These are phyloP conservation scores for Sonneratia caseolaris DNA, from an alignment of 345 rosid genomes.

Conservation along the genomic window DNA sequence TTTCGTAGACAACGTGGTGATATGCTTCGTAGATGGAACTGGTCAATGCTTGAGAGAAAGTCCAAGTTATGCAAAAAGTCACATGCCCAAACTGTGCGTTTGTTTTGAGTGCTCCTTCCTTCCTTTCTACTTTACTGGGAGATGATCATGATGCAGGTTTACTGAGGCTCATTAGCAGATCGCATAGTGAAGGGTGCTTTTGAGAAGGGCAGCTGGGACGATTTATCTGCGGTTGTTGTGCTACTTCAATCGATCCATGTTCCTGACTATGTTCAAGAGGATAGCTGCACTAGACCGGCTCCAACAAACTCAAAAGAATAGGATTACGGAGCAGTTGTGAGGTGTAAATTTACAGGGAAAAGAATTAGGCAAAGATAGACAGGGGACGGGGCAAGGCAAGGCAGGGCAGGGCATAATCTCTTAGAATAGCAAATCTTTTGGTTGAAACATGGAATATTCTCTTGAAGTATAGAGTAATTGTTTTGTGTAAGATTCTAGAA, in stretches of 20 bases:
- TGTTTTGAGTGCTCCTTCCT: too few species aligned
- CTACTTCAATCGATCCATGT: conserved; percentile 42
- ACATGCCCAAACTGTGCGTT: conserved; percentile 44
- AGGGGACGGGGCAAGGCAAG: too few species aligned
- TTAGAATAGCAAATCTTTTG: too few species aligned
- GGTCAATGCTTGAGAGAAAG: conserved; percentile 64
- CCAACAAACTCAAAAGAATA: conserved; percentile 21
- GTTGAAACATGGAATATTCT: too few species aligned
- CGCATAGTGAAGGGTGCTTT: conserved; percentile 30
- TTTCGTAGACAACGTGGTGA: conserved; percentile 74
- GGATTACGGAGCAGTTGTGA: conserved; percentile 22
- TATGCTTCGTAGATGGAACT: conserved; percentile 79
- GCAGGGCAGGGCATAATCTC: too few species aligned
- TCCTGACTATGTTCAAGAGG: conserved; percentile 31
- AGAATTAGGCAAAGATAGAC: too few species aligned
- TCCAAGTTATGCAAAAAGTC: conserved; percentile 45
- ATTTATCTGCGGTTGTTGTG: conserved; percentile 69
- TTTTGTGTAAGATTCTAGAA: too few species aligned
- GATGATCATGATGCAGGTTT: conserved; percentile 18
- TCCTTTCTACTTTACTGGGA: conserved; percentile 8
- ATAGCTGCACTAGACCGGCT: conserved; percentile 25
- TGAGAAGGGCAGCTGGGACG: conserved; percentile 74
- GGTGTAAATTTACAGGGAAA: neutral
- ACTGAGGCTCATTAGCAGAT: conserved; percentile 14
- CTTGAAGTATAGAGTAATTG: too few species aligned